Conservation (phyloP, 2,329 filamentous ascomycete species). For the Dactylellina leptospora region DNA sequence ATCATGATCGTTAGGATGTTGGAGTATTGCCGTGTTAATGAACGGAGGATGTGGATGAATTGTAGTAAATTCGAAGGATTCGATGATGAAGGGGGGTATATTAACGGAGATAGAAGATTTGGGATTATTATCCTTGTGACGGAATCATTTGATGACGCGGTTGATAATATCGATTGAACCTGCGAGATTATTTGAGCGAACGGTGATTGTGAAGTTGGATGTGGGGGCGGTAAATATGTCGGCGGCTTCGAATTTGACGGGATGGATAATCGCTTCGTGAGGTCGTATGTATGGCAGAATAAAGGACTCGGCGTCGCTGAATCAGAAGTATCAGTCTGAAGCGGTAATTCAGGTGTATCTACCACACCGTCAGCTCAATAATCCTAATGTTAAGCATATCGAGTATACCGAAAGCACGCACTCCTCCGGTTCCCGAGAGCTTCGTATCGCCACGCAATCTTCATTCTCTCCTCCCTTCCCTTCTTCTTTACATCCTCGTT, state of each 20-base stretch:
- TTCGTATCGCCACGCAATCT: slow-evolving; percentile 98
- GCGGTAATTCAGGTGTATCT: slow-evolving; percentile 14
- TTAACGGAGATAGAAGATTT: slow-evolving; percentile 81
- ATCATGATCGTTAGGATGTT: slow-evolving; percentile 75
- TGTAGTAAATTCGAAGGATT: slow-evolving; percentile 77
- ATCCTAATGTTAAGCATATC: background rate
- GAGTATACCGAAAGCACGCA: slow-evolving; percentile 60
- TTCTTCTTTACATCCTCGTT: slow-evolving; percentile 59
- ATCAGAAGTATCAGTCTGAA: slow-evolving; percentile 9
- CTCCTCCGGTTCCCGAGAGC: slow-evolving; percentile 72
- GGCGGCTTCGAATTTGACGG: slow-evolving; percentile 66
- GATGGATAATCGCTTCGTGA: slow-evolving; percentile 71
- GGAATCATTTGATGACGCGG: slow-evolving; percentile 67
- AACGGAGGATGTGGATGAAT: slow-evolving; percentile 81
- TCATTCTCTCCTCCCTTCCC: slow-evolving; percentile 77
- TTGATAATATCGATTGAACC: slow-evolving; percentile 67
- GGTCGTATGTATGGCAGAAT: slow-evolving; percentile 79
- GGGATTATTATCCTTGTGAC: slow-evolving; percentile 88
- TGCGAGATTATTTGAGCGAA: slow-evolving; percentile 72
- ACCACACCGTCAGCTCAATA: background rate
- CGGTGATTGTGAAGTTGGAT: slow-evolving; percentile 59
- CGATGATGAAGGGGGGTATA: slow-evolving; percentile 76
- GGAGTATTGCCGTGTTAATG: slow-evolving; percentile 74
- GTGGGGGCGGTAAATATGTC: slow-evolving; percentile 64
- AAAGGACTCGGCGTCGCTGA: slow-evolving; percentile 9